phyloP scores from a whole-genome alignment of 805 yeast species.

The Barnettozyma botsteinii region DNA sequence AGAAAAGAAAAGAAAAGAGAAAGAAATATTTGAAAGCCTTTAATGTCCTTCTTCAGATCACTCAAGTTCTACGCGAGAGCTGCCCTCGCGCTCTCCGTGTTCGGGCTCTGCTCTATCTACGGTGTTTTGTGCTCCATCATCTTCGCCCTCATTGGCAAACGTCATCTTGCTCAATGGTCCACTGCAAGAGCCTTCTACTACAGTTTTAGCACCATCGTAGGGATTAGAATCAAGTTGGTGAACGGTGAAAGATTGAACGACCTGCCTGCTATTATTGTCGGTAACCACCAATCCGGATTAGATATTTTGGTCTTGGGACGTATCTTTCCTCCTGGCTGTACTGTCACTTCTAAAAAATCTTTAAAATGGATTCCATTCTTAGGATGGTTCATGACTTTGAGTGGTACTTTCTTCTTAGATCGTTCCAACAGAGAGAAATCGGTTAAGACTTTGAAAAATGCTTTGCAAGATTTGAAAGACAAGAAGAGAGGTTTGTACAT shows the following conservation, averaged over 20 bases:
- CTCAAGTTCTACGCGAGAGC: conserved; percentile 53
- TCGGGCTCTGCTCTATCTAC: conserved; percentile 59
- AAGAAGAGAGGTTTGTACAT: conserved; percentile 74
- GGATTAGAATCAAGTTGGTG: conserved; percentile 63
- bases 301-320: conserved; percentile 80
- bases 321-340: conserved; percentile 80
- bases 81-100: conserved; percentile 44
- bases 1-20: neutral
- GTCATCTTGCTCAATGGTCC: conserved; percentile 78
- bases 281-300: conserved; percentile 88
- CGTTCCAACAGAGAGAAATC: conserved; percentile 74
- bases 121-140: conserved; percentile 74
- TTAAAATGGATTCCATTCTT: conserved; percentile 80
- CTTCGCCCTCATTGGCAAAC: conserved; percentile 64
- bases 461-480: conserved; percentile 54
- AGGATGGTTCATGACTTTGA: conserved; percentile 94
- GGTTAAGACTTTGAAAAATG: conserved; percentile 63
- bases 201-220: conserved; percentile 54
- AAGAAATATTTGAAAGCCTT: neutral
- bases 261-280: conserved; percentile 72
- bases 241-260: conserved; percentile 54
- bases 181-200: conserved; percentile 79
- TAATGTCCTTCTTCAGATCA: conserved; percentile 10
- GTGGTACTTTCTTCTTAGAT: conserved; percentile 89
- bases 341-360: conserved; percentile 87